phyloP scores from a whole-genome alignment of 495 filamentous ascomycete genomes.

The Jackrogersella minutella region DNA sequence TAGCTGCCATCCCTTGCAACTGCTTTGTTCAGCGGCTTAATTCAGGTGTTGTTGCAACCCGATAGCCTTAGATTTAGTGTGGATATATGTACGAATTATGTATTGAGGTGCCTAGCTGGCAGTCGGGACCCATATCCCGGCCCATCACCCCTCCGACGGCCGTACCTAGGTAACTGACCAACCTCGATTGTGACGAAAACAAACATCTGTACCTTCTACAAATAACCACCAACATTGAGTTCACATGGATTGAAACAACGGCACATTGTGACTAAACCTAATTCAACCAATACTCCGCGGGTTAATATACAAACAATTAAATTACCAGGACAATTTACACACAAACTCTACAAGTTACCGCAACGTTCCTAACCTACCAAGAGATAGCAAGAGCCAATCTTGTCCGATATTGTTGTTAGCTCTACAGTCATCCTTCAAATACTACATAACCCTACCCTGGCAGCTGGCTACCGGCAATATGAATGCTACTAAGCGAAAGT shows the following conservation, averaged over 20 bases:
- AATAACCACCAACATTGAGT: not conserved
- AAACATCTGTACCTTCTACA: constrained; percentile 6
- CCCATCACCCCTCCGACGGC: constrained; percentile 34
- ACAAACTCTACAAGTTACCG: not conserved
- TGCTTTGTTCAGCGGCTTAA: too few species aligned
- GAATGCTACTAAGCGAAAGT: constrained; percentile 66
- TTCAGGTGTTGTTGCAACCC: too few species aligned
- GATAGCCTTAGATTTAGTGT: not conserved
- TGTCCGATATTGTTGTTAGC: constrained; percentile 15
- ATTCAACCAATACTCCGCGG: constrained; percentile 7
- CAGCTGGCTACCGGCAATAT: constrained; percentile 46
- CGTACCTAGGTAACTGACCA: constrained; percentile 1
- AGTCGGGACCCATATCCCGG: constrained; percentile 9
- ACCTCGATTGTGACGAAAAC: constrained; percentile 14
- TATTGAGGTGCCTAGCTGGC: not conserved
- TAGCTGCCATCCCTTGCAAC: too few species aligned
- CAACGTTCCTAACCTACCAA: not conserved
- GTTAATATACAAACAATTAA: constrained; percentile 10
- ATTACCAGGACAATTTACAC: constrained; percentile 9
- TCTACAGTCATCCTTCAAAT: constrained; percentile 16
- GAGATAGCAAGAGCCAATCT: constrained; percentile 8
- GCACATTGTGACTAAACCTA: constrained; percentile 2
- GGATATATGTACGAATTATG: not conserved
- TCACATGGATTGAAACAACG: constrained; percentile 4
- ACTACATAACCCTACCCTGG: constrained; percentile 14